Percentiles rank a stretch among this genome's conserved stretches.
phyloP scores from a whole-genome alignment of 2,329 filamentous ascomycete genomes.

The Alternaria burnsii region DNA sequence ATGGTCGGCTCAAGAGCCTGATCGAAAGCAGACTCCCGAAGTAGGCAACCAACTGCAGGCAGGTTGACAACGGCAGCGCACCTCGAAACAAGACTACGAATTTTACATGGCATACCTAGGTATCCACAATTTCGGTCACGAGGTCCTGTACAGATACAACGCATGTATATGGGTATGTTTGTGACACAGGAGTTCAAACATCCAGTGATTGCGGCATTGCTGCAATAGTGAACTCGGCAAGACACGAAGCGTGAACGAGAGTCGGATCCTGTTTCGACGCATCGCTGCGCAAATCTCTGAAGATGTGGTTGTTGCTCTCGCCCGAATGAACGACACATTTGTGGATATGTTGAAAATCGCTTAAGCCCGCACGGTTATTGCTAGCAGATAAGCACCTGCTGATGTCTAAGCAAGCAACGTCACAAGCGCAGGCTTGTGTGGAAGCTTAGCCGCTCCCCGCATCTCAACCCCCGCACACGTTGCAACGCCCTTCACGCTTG shows the following conservation, averaged over 20 bases:
- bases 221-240: neutral
- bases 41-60: neutral
- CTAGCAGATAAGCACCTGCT: neutral
- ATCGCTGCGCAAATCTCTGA: neutral
- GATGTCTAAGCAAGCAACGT: slow-evolving; percentile 22
- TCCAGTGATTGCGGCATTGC: neutral
- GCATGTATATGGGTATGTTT: neutral
- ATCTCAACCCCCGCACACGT: slow-evolving; percentile 9
- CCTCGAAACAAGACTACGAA: neutral
- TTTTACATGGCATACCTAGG: neutral
- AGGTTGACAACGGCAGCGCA: neutral
- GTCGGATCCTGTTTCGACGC: neutral
- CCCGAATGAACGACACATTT: neutral
- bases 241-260: neutral
- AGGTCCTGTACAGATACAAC: neutral
- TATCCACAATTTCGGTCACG: neutral
- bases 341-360: neutral
- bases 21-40: neutral
- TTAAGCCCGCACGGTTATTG: neutral
- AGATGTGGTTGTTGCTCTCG: neutral
- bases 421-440: slow-evolving; percentile 17
- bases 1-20: neutral
- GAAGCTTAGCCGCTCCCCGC: slow-evolving; percentile 26
- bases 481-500: slow-evolving; percentile 1
- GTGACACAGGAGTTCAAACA: neutral